These are phyloP conservation scores for Mycena sp. DNA, from an alignment of 1,284 basidiomycete genomes.

Conservation along the genomic window DNA sequence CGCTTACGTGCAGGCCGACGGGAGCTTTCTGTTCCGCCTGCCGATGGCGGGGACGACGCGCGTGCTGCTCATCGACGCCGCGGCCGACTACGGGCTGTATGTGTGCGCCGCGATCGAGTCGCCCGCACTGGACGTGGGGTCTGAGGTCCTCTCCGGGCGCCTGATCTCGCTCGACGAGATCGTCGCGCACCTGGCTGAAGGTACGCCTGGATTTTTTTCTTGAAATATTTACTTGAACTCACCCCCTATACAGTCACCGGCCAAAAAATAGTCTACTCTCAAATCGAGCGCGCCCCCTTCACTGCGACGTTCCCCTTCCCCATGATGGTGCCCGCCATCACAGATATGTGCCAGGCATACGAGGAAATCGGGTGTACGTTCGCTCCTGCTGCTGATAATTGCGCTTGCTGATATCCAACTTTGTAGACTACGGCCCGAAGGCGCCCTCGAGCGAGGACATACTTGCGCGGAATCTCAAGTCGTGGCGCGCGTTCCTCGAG, in stretches of 20 bases:
- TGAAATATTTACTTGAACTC: no score
- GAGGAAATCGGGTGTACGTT: conserved; percentile 14
- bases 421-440: conserved; percentile 10
- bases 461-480: not conserved
- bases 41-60: conserved; percentile 6
- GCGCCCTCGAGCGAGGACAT: not conserved
- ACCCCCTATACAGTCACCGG: not conserved
- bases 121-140: conserved; percentile 1
- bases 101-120: conserved; percentile 24
- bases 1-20: conserved; percentile 4
- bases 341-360: conserved; percentile 12
- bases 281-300: not conserved
- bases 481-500: conserved; percentile 5
- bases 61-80: conserved; percentile 19
- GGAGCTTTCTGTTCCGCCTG: conserved; percentile 9
- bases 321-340: not conserved
- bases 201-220: not conserved
- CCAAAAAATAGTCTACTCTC: conserved; percentile 7
- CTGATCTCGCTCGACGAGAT: conserved; percentile 6
- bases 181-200: not conserved
- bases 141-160: conserved; percentile 5
- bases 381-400: not conserved
- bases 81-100: conserved; percentile 23
- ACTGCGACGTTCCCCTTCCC: not conserved
- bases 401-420: not conserved